Evolutionary conservation across 768 basidiomycete genomes (phyloP), one percentile per base, ranked within the genome.

Genomic region (Termitomyces sp.): DNA sequence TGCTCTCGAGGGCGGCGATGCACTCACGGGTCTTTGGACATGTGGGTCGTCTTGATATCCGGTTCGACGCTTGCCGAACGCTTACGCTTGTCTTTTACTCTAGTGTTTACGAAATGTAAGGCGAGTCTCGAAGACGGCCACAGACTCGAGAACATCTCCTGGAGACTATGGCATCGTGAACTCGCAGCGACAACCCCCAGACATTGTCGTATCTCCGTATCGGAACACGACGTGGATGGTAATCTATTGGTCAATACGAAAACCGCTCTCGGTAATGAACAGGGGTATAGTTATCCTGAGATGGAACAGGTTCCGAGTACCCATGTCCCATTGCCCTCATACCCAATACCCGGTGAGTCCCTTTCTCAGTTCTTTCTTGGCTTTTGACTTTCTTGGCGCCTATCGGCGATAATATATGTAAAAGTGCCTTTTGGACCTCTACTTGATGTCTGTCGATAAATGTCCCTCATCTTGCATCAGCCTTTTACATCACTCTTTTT

Each of bases 21-120:
- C 86, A 28, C 73, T 90, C 47, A 79, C 73, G 47, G 71, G 79
- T 50, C 80, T 90, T 26, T 90, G 86, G 87, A 80, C 78, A 55
- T 71, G 90, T 90, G 60, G 64, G 77, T 77, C 48, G 21, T 51
- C 50, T 51, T 57, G 45, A 4, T 17, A 32, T 38, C 42, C 45
- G 19, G 24, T 32, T 50, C 28, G n/a, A 41, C 38, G n/a, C 30
- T 12, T 19, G 15, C 46, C 56, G 52, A 52, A 9, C 49, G 45
- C 44, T 54, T 5, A 51, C 24, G 51, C 24, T 35, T 30, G 17
- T 45, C 40, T 53, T 53, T 47, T 61, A 90, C 90, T 93, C 5
- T 61, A 91, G 92, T 94, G 7, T 92, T 94, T 64, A 83, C 88
- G 50, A 90, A 90, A 68, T 91, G 87, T 74, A 90, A 89, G 68